Percentiles rank a stretch among this genome's conserved stretches.
Conservation (phyloP, 2,329 filamentous ascomycete species). For the Colletotrichum plurivorum region DNA sequence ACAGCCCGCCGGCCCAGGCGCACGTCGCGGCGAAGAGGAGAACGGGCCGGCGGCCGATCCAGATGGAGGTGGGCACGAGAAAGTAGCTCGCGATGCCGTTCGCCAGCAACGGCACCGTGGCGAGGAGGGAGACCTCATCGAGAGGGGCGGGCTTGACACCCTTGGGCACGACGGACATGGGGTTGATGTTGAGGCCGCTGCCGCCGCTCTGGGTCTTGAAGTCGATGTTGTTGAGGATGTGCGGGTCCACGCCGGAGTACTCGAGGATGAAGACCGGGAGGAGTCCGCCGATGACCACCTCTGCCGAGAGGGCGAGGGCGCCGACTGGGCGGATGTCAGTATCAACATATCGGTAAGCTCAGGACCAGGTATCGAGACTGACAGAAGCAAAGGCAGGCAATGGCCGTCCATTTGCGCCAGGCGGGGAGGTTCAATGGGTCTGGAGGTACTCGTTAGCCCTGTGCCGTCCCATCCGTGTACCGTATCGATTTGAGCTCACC, state of each 20-base stretch:
- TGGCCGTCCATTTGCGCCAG: slow-evolving; percentile 50
- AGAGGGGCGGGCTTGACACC: slow-evolving; percentile 48
- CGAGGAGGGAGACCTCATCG: slow-evolving; percentile 47
- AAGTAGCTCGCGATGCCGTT: slow-evolving; percentile 53
- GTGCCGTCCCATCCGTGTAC: neutral
- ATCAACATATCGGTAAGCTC: neutral
- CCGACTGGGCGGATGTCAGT: slow-evolving; percentile 42
- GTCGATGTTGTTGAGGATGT: slow-evolving; percentile 44
- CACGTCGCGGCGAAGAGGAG: slow-evolving; percentile 49
- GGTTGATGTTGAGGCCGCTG: slow-evolving; percentile 45
- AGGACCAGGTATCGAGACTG: slow-evolving; percentile 24
- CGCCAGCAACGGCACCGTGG: slow-evolving; percentile 51
- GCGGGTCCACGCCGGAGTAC: slow-evolving; percentile 50
- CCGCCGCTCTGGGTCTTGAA: slow-evolving; percentile 42
- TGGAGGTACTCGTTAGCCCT: slow-evolving; percentile 4
- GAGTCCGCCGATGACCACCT: slow-evolving; percentile 47
- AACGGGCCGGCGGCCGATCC: slow-evolving; percentile 52
- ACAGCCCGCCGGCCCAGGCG: slow-evolving; percentile 52
- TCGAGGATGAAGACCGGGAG: slow-evolving; percentile 52
- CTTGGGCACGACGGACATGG: slow-evolving; percentile 38
- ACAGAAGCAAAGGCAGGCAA: slow-evolving; percentile 48
- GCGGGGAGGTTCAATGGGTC: slow-evolving; percentile 49
- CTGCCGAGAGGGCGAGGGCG: slow-evolving; percentile 46
- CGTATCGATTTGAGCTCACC: slow-evolving; percentile 31
- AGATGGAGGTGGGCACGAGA: slow-evolving; percentile 53